A percentile compares a stretch with the other conserved stretches of the same genome.
phyloP scores from a whole-genome alignment of 2,329 filamentous ascomycete genomes.

The Calonectria henricotiae region DNA sequence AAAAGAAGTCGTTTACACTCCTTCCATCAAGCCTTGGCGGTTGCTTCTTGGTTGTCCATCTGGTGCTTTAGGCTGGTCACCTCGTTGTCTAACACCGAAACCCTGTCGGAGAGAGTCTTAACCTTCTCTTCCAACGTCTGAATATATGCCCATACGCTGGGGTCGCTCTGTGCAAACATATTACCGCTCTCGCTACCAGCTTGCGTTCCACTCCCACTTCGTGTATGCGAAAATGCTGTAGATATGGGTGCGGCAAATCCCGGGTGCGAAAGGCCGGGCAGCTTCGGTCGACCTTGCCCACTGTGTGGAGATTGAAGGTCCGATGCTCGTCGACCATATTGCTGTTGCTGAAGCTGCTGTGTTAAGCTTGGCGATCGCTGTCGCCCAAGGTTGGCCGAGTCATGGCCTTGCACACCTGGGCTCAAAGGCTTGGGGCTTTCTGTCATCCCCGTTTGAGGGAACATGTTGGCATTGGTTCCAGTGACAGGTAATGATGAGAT shows the following conservation, averaged over 20 bases:
- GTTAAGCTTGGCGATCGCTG: constrained; percentile 79
- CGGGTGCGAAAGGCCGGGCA: constrained; percentile 59
- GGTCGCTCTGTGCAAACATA: constrained; percentile 74
- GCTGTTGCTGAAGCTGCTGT: constrained; percentile 77
- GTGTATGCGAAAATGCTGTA: constrained; percentile 54
- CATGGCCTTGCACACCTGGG: constrained; percentile 72
- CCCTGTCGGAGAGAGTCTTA: constrained; percentile 58
- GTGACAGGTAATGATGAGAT: constrained; percentile 66
- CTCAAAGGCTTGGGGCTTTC: constrained; percentile 91
- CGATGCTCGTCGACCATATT: constrained; percentile 69
- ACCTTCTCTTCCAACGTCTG: constrained; percentile 77
- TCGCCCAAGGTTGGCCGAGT: constrained; percentile 66
- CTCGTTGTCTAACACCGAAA: constrained; percentile 56
- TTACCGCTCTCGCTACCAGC: constrained; percentile 76
- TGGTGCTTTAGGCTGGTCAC: constrained; percentile 57
- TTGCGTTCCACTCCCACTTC: constrained; percentile 68
- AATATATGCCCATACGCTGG: constrained; percentile 81
- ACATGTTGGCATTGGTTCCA: constrained; percentile 72
- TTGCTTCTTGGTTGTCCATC: constrained; percentile 54
- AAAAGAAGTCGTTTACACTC: constrained; percentile 34
- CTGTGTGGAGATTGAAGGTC: constrained; percentile 71
- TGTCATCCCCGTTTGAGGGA: constrained; percentile 82
- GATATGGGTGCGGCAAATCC: constrained; percentile 56
- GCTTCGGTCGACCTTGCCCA: constrained; percentile 60
- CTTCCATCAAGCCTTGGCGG: constrained; percentile 47